Evolutionary conservation across 2,329 filamentous ascomycete genomes (phyloP).

Genomic region (Dactylella cylindrospora): DNA sequence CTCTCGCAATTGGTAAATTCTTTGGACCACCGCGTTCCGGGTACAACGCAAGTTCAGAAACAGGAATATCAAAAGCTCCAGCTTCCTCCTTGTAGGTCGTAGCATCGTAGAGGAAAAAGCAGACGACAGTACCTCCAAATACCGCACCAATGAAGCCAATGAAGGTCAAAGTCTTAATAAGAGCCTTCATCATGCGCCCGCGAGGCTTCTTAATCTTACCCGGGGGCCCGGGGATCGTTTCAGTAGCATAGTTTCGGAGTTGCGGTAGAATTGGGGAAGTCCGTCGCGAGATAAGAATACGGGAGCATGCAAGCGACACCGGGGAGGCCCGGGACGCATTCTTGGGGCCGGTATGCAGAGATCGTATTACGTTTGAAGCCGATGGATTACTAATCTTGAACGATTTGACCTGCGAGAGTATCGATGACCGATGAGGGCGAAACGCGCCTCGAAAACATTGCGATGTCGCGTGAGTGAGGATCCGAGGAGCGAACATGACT

Average conservation of each 20-base stretch:
- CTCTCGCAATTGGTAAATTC: slow-evolving; percentile 87
- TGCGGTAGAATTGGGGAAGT: slow-evolving; percentile 21
- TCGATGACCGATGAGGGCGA: slow-evolving; percentile 15
- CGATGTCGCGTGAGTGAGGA: slow-evolving; percentile 29
- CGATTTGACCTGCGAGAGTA: slow-evolving; percentile 22
- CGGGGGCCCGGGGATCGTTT: not conserved
- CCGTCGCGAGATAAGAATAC: slow-evolving; percentile 7
- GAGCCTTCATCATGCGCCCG: slow-evolving; percentile 14
- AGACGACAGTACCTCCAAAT: slow-evolving; percentile 68
- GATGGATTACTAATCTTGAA: slow-evolving; percentile 11
- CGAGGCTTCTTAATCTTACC: slow-evolving; percentile 41
- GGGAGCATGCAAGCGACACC: slow-evolving; percentile 10
- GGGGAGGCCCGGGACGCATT: slow-evolving; percentile 1
- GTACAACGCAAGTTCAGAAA: slow-evolving; percentile 79
- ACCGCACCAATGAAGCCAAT: slow-evolving; percentile 75
- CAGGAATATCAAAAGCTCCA: slow-evolving; percentile 69
- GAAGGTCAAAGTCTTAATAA: slow-evolving; percentile 61
- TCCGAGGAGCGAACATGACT: slow-evolving; percentile 36
- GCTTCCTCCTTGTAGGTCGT: slow-evolving; percentile 79
- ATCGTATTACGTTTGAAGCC: slow-evolving; percentile 19
- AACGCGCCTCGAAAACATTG: slow-evolving; percentile 41
- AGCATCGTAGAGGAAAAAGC: slow-evolving; percentile 92
- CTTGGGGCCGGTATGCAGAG: slow-evolving; percentile 9
- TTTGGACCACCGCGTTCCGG: slow-evolving; percentile 86
- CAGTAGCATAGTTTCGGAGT: slow-evolving; percentile 34